phyloP scores from a whole-genome alignment of 2,329 filamentous ascomycete genomes.

The Achaetomium macrosporum region DNA sequence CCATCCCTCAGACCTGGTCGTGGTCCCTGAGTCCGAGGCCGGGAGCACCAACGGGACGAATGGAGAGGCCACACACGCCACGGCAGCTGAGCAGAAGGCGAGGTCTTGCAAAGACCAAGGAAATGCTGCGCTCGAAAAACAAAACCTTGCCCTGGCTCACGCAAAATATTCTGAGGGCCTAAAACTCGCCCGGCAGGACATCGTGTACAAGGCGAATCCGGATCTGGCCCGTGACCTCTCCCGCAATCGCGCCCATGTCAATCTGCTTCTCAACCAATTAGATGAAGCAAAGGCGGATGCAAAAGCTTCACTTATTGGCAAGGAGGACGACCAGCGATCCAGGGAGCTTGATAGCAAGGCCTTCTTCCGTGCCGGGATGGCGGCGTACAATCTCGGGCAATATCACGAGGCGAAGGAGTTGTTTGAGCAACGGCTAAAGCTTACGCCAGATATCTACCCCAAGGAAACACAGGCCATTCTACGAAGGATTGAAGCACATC shows the following conservation, averaged over 20 bases:
- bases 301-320: background rate
- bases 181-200: background rate
- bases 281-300: conserved; percentile 2
- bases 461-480: background rate
- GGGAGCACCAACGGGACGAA: background rate
- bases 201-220: background rate
- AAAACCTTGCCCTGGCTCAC: background rate
- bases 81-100: background rate
- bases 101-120: background rate
- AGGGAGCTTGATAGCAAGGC: conserved; percentile 5
- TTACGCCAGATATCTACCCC: background rate
- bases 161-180: background rate
- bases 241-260: conserved; percentile 9
- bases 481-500: background rate
- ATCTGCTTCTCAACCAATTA: background rate
- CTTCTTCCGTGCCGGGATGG: conserved; percentile 5
- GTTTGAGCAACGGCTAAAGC: background rate
- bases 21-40: background rate
- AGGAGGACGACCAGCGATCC: background rate
- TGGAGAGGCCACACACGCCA: background rate
- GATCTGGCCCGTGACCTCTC: background rate
- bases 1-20: conserved; percentile 6
- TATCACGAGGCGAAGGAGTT: background rate
- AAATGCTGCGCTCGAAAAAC: background rate
- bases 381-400: background rate